Conservation (phyloP, 345 rosid species). For the Eucalyptus marginata region DNA sequence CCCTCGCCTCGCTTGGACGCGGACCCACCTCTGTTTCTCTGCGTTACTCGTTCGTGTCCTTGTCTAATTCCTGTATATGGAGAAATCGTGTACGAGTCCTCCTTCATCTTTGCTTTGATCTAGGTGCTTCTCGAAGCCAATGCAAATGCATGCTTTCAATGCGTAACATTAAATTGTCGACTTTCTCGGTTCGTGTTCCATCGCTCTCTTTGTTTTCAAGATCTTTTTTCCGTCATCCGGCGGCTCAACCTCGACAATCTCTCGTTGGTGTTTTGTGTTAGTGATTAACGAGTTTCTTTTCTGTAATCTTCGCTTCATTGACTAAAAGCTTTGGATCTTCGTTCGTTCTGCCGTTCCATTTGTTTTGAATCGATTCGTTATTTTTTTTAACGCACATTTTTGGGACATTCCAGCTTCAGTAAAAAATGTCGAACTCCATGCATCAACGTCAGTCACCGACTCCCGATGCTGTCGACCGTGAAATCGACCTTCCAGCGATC, state of each 20-base stretch:
- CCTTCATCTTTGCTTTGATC: neutral
- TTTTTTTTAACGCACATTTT: neutral
- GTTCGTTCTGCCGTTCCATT: neutral
- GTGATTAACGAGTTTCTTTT: neutral
- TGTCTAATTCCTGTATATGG: neutral
- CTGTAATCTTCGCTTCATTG: neutral
- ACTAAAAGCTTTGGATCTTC: neutral
- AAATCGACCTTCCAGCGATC: neutral
- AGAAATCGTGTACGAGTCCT: neutral
- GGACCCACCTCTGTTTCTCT: neutral
- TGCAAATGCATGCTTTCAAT: neutral
- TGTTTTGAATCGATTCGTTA: neutral
- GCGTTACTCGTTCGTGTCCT: neutral
- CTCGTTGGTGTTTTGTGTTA: neutral
- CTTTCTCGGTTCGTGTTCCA: neutral
- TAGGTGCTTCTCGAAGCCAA: constrained; percentile 15
- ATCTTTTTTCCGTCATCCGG: neutral
- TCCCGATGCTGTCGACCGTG: neutral
- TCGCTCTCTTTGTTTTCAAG: neutral
- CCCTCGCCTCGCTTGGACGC: neutral
- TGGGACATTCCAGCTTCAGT: neutral
- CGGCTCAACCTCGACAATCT: neutral
- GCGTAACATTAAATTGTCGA: neutral
- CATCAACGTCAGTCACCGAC: neutral
- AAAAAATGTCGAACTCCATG: neutral